These are phyloP conservation scores for Fistulifera solaris DNA, from an alignment of 108 stramenopile species.

Conservation along the genomic window DNA sequence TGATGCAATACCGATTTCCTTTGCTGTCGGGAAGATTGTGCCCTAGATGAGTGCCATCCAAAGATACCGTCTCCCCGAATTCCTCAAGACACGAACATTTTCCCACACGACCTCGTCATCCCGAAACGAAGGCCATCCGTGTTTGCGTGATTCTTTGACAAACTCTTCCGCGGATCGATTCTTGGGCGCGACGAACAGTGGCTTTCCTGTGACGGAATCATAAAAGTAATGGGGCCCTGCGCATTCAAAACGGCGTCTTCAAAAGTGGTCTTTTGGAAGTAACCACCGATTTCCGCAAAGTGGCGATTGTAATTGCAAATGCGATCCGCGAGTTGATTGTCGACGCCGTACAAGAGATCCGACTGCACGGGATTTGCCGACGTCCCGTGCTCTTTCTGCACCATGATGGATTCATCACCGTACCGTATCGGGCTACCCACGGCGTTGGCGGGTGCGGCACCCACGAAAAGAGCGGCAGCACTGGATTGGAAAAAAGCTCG, in stretches of 20 bases:
- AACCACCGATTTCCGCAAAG: conserved; percentile 81
- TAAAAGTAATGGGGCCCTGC: conserved; percentile 62
- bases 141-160: conserved; percentile 41
- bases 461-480: neutral
- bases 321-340: conserved; percentile 47
- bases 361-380: conserved; percentile 47
- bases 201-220: conserved; percentile 84
- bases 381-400: conserved; percentile 65
- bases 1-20: conserved; percentile 73
- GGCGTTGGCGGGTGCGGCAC: neutral
- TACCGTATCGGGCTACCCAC: conserved; percentile 6
- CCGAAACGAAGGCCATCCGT: conserved; percentile 83
- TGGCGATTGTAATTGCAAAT: conserved; percentile 79
- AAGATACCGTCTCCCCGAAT: conserved; percentile 76
- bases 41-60: conserved; percentile 72
- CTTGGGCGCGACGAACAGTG: conserved; percentile 64
- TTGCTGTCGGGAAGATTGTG: conserved; percentile 67
- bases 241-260: conserved; percentile 13
- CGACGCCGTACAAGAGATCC: conserved; percentile 47
- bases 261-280: conserved; percentile 57
- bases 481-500: conserved; percentile 1
- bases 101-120: conserved; percentile 84
- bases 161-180: conserved; percentile 70
- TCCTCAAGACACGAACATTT: conserved; percentile 64
- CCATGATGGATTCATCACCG: conserved; percentile 47